Base-by-base conservation (phyloP, 2,329 filamentous ascomycete genomes). In the Polytolypa hystricis region DNA sequence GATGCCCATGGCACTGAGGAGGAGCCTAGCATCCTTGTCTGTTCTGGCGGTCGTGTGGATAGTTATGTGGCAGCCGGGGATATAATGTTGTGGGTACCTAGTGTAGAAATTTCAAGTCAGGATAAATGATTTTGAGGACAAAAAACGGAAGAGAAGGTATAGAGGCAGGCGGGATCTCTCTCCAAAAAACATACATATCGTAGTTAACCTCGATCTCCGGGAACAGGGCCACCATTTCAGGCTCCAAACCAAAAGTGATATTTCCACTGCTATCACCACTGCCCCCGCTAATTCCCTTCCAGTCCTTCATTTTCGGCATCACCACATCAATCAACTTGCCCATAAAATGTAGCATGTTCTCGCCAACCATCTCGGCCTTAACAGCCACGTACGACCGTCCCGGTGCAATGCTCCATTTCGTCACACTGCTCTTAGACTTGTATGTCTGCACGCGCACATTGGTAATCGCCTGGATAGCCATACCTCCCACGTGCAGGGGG, bases 181-280 rank as follows among this genome's bases (percentile, higher is more conserved):
- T 10, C 17, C 10, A 10, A 16, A 4, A 25, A 37, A 73, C 83
- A 72, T 64, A 93, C 85, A 73, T 69, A 63, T 93, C 84, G 55
- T 91, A 94, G 66, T 94, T 95, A 50, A 85, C 77, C 61, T 95
- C 87, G 30, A 98, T 75, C 66, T 98, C 91, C 0, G 91, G 91
- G 64, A 96, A 98, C 46, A 84, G 67, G 34, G 81, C 77, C 51
- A 94, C 77, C 48, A 81, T 76, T 40, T 84, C 79, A 4, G 79
- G 70, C 10, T 71, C 71, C 50, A 98, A 69, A 47, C 91, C 91
- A 58, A 87, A 89, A 7, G 71, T 72, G 47, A 98, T 71, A 59
- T 96, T 95, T 25, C 91, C 91, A 43, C 81, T 80, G 53, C 77
- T 79, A 58, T 98, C 91, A 53, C 91, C 91, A 26, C 84, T 84